Percentiles rank a stretch among this genome's conserved stretches.
These are phyloP conservation scores for Lecanicillium sp. DNA, from an alignment of 2,329 filamentous ascomycete species.

Conservation along the genomic window DNA sequence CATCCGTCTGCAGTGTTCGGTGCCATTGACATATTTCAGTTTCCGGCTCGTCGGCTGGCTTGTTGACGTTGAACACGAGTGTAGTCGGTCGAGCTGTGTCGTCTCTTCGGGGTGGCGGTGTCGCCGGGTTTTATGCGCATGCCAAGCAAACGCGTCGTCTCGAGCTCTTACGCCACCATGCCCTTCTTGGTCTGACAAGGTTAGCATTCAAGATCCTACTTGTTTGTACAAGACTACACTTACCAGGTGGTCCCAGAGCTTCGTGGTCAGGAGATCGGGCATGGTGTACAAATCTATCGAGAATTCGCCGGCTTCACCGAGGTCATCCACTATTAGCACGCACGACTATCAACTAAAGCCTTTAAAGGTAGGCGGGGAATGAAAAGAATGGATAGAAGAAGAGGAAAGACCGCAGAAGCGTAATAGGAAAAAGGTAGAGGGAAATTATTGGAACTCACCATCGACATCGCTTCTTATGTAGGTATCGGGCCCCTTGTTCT, in stretches of 20 bases:
- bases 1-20: too few species aligned
- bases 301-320: constrained; percentile 75
- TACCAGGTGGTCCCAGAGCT: constrained; percentile 84
- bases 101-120: too few species aligned
- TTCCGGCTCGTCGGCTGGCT: too few species aligned
- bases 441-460: constrained; percentile 59
- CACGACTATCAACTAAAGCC: constrained; percentile 18
- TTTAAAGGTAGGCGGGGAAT: too few species aligned
- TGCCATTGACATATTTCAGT: too few species aligned
- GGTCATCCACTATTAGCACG: constrained; percentile 31
- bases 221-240: constrained; percentile 19
- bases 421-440: constrained; percentile 10
- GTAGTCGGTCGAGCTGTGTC: too few species aligned
- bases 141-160: not conserved
- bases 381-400: too few species aligned
- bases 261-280: constrained; percentile 80
- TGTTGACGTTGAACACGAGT: not conserved
- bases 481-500: constrained; percentile 89
- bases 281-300: constrained; percentile 98
- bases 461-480: constrained; percentile 98
- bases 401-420: too few species aligned
- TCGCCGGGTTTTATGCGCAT: too few species aligned
- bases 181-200: constrained; percentile 34
- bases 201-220: constrained; percentile 11
- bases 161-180: constrained; percentile 25